Evolutionary conservation across 2,329 filamentous ascomycete species (phyloP).

Genomic region (Penicillium paneum): DNA sequence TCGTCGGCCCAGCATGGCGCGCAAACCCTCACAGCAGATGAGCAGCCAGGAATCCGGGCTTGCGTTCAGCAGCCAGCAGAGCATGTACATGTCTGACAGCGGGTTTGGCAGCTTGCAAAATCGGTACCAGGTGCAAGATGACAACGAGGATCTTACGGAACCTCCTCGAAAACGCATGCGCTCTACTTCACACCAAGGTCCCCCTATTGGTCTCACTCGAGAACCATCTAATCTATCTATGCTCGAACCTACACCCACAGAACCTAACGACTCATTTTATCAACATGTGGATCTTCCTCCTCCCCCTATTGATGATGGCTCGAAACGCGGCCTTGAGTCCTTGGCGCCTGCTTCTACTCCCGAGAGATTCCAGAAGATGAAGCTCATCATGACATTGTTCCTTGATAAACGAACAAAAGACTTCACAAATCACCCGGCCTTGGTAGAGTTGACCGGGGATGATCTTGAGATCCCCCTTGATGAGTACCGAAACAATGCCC

Average conservation of each 20-base stretch:
- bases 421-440: slow-evolving; percentile 69
- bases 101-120: slow-evolving; percentile 67
- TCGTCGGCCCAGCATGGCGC: slow-evolving; percentile 65
- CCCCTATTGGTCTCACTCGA: slow-evolving; percentile 35
- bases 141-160: slow-evolving; percentile 60
- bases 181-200: slow-evolving; percentile 51
- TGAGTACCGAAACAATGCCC: slow-evolving; percentile 74
- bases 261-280: slow-evolving; percentile 48
- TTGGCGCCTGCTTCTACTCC: slow-evolving; percentile 55
- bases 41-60: slow-evolving; percentile 62
- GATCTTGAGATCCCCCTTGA: slow-evolving; percentile 94
- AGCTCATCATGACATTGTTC: slow-evolving; percentile 77
- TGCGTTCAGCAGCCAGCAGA: slow-evolving; percentile 78
- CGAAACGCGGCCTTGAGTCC: slow-evolving; percentile 38
- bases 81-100: slow-evolving; percentile 68
- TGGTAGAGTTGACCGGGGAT: slow-evolving; percentile 69
- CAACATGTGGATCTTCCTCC: slow-evolving; percentile 38
- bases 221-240: slow-evolving; percentile 37
- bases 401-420: slow-evolving; percentile 70
- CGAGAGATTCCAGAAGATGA: slow-evolving; percentile 74
- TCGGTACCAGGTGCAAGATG: slow-evolving; percentile 31
- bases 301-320: slow-evolving; percentile 29
- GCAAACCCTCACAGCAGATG: slow-evolving; percentile 64
- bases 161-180: slow-evolving; percentile 77
- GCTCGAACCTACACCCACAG: slow-evolving; percentile 44